Evolutionary conservation across 768 basidiomycete species (phyloP).

Genomic region (Tephrocybe sp.): DNA sequence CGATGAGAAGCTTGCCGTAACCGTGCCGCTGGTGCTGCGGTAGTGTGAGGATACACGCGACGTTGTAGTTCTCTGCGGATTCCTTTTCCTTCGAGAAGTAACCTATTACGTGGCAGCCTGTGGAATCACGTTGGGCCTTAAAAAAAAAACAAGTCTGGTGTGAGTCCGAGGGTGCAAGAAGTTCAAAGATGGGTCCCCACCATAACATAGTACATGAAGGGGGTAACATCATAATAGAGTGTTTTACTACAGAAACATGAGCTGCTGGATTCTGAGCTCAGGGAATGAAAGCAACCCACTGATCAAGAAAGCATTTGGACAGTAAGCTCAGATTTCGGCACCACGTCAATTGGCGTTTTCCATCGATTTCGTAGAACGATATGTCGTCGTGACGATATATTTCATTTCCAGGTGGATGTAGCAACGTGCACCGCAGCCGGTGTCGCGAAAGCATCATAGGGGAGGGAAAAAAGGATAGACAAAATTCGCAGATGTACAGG

Average conservation of each 20-base stretch:
- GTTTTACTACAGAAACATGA: constrained; percentile 70
- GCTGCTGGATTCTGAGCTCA: constrained; percentile 18
- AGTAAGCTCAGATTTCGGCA: constrained; percentile 95
- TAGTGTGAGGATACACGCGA: constrained; percentile 97
- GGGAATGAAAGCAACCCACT: constrained; percentile 53
- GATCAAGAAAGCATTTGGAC: constrained; percentile 98
- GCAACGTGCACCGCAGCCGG: constrained; percentile 84
- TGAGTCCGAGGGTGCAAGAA: constrained; percentile 9
- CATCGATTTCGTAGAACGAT: constrained; percentile 98
- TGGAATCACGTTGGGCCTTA: constrained; percentile 81
- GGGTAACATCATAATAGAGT: constrained; percentile 98
- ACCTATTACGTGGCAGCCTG: constrained; percentile 92
- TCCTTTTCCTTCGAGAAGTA: constrained; percentile 99
- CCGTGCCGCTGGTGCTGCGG: constrained; percentile 98
- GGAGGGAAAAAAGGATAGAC: constrained; percentile 89
- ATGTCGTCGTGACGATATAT: constrained; percentile 98
- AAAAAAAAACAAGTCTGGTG: too few species aligned
- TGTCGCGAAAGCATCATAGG: constrained; percentile 91
- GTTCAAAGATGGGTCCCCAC: constrained; percentile 37
- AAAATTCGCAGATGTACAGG: constrained; percentile 98
- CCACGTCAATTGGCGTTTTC: constrained; percentile 93
- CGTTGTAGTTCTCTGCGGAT: constrained; percentile 96
- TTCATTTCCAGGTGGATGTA: constrained; percentile 98
- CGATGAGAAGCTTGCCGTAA: constrained; percentile 93
- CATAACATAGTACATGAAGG: constrained; percentile 99